Conservation (phyloP, 2,329 filamentous ascomycete genomes). For the Leptographium radiaticola region DNA sequence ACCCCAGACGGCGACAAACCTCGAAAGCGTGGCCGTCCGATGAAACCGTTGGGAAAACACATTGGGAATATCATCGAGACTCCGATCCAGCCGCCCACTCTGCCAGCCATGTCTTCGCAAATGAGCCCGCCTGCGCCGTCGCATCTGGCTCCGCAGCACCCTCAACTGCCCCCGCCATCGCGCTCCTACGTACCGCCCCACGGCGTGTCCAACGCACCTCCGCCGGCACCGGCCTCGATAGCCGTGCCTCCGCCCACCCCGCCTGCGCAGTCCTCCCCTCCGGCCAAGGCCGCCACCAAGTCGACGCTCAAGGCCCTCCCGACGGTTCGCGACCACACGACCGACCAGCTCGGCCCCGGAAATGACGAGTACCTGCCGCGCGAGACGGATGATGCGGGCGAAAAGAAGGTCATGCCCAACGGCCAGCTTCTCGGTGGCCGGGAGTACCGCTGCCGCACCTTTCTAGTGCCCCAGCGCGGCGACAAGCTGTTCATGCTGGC, state of each 20-base stretch:
- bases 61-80: conserved; percentile 41
- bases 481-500: conserved; percentile 98
- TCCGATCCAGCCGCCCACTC: conserved; percentile 23
- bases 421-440: conserved; percentile 72
- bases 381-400: conserved; percentile 83
- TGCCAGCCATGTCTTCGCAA: conserved; percentile 10
- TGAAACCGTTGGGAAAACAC: conserved; percentile 37
- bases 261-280: conserved; percentile 37
- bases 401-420: conserved; percentile 80
- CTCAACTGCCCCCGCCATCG: neutral
- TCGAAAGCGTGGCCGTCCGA: conserved; percentile 47
- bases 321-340: conserved; percentile 93
- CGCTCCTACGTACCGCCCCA: conserved; percentile 21
- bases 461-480: conserved; percentile 78
- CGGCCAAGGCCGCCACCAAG: conserved; percentile 72
- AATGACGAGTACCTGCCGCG: conserved; percentile 91
- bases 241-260: conserved; percentile 19
- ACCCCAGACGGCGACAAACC: conserved; percentile 28
- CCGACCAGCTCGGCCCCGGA: conserved; percentile 78
- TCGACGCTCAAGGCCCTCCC: conserved; percentile 84
- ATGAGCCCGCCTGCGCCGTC: conserved; percentile 2
- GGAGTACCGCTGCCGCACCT: conserved; percentile 86
- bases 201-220: conserved; percentile 10
- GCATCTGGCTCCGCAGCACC: conserved; percentile 1
- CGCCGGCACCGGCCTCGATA: conserved; percentile 33